Base-by-base conservation (phyloP, 2,329 filamentous ascomycete genomes). In the Verticillium tricorpus region DNA sequence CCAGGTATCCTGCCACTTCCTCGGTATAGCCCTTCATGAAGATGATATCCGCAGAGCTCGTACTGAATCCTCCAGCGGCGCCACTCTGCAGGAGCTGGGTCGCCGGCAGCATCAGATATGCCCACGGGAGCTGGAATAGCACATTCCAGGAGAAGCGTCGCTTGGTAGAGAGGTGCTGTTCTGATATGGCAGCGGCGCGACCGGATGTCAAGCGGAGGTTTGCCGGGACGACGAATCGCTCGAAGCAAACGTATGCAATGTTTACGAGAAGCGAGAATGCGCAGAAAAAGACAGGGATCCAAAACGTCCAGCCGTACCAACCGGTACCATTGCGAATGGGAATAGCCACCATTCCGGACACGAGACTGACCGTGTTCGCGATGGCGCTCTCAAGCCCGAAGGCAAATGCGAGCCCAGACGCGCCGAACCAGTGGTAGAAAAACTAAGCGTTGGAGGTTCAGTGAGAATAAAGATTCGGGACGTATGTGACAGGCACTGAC, bases 371-470 rank as follows among this genome's bases (percentile, higher is more conserved):
- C 1, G 66, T 67, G 17, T 61, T 67, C 5, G 67, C 60, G 17
- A 69, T 61, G 31, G 66, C 68, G 17, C 60, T 69, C 56, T 68
- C 67, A 19, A 69, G 66, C 1, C 67, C 66, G 15, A 69, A 68
- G 35, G 65, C 67, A 14, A 69, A 67, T 25, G 67, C 67, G 2
- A 69, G 63, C 0, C 65, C 68, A 11, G 57, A 61, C 1, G 66
- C 65, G 11, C 68, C 68, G 14, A 69, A 69, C 68, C 68, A 69
- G 57, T 69, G 64, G 34, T 69, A 69, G 40, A 69, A 64, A 60
- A 69, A 69, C 67, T 69, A 15, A 7, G 15, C 5, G 37, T 50
- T n/a, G 31, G 19, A 39, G 28, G 2, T 3, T 54, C 9, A 59
- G 19, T 11, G 11, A 11, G 25, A 31, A 40, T 4, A 9, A 32